Conservation (phyloP, 768 basidiomycete species). For the Cyclocybe cylindracea region DNA sequence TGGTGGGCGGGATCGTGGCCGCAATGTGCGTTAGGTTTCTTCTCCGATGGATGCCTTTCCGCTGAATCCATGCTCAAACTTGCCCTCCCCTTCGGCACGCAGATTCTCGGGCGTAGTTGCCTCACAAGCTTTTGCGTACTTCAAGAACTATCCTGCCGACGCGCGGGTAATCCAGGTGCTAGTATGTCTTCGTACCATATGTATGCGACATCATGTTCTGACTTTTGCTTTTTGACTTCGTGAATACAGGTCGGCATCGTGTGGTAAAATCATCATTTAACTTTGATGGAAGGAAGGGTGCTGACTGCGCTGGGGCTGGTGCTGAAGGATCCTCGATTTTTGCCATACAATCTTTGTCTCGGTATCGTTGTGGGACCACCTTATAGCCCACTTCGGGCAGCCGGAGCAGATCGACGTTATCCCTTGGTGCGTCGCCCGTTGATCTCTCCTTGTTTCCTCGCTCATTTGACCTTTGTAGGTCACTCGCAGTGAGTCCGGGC, state of each 20-base stretch:
- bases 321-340: slow-evolving; percentile 32
- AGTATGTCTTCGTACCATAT: slow-evolving; percentile 22
- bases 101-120: slow-evolving; percentile 44
- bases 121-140: slow-evolving; percentile 40
- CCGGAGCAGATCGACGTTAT: slow-evolving; percentile 38
- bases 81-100: neutral
- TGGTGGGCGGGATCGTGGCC: slow-evolving; percentile 41
- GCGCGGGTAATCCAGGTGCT: slow-evolving; percentile 25
- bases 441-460: neutral
- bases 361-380: slow-evolving; percentile 40
- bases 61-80: neutral
- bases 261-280: slow-evolving; percentile 3
- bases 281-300: neutral
- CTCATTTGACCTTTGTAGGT: slow-evolving; percentile 23
- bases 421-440: slow-evolving; percentile 35
- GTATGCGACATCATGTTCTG: no score
- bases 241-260: slow-evolving; percentile 23
- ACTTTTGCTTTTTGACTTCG: neutral
- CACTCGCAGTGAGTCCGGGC: slow-evolving; percentile 34
- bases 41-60: neutral
- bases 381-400: slow-evolving; percentile 46
- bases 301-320: neutral
- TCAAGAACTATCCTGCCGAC: slow-evolving; percentile 38
- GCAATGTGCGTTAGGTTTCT: slow-evolving; percentile 28
- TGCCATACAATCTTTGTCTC: slow-evolving; percentile 42